These are phyloP conservation scores for Maudiozyma turicensis DNA, from an alignment of 805 yeast genomes.

Conservation along the genomic window DNA sequence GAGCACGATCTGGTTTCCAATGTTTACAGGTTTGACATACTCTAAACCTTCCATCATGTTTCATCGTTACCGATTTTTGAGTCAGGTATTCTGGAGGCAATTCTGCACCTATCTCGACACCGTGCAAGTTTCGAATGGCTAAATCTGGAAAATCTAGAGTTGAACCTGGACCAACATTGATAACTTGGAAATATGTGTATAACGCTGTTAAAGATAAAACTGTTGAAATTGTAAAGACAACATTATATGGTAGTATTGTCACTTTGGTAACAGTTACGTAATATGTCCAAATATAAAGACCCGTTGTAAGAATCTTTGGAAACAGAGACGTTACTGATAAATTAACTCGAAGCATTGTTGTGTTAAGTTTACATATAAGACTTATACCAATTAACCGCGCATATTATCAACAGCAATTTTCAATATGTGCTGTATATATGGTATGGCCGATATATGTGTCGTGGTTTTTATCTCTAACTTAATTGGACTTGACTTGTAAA, in stretches of 20 bases:
- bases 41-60: slow-evolving; percentile 55
- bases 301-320: slow-evolving; percentile 19
- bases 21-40: slow-evolving; percentile 58
- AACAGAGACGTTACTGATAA: slow-evolving; percentile 11
- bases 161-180: slow-evolving; percentile 53
- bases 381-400: too few relatives aligned
- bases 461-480: too few relatives aligned
- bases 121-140: slow-evolving; percentile 22
- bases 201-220: slow-evolving; percentile 16
- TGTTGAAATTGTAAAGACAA: slow-evolving; percentile 3
- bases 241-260: slow-evolving; percentile 6
- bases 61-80: slow-evolving; percentile 36
- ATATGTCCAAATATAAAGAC: slow-evolving; percentile 18
- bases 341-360: not conserved
- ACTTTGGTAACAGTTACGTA: slow-evolving; percentile 12
- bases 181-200: slow-evolving; percentile 44
- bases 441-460: too few relatives aligned
- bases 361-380: too few relatives aligned
- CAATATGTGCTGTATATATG: too few relatives aligned
- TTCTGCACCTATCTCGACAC: slow-evolving; percentile 21
- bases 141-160: slow-evolving; percentile 49
- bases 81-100: slow-evolving; percentile 36
- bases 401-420: too few relatives aligned
- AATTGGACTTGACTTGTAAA: too few relatives aligned
- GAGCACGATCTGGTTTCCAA: slow-evolving; percentile 80